Conservation (phyloP, 352 stramenopile species). For the Phytophthora cryptogea region DNA sequence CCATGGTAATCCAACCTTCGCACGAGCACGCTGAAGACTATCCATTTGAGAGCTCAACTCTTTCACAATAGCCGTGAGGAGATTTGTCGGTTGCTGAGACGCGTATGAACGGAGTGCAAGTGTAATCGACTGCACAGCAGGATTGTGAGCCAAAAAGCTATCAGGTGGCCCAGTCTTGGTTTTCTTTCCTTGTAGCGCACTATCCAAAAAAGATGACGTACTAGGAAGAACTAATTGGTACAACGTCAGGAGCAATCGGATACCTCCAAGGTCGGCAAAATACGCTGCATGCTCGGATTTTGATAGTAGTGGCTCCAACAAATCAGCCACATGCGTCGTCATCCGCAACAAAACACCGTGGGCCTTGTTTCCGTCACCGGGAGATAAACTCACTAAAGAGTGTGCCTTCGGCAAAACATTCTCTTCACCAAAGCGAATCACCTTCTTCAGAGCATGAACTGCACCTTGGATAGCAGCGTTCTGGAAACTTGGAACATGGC, state of each 20-base stretch:
- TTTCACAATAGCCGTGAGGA: slow-evolving; percentile 69
- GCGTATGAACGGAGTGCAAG: slow-evolving; percentile 89
- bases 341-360: slow-evolving; percentile 63
- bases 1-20: slow-evolving; percentile 48
- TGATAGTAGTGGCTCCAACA: slow-evolving; percentile 95
- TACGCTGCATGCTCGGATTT: slow-evolving; percentile 92
- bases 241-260: slow-evolving; percentile 89
- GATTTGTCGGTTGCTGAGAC: slow-evolving; percentile 84
- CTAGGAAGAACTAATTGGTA: slow-evolving; percentile 89
- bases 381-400: slow-evolving; percentile 6
- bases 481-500: slow-evolving; percentile 92
- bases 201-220: slow-evolving; percentile 81
- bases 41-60: slow-evolving; percentile 67
- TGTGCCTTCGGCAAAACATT: slow-evolving; percentile 24
- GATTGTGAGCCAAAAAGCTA: slow-evolving; percentile 74
- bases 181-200: slow-evolving; percentile 34
- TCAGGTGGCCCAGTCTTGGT: slow-evolving; percentile 10
- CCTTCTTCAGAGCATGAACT: slow-evolving; percentile 89
- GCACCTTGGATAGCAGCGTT: slow-evolving; percentile 86
- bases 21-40: slow-evolving; percentile 38
- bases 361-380: slow-evolving; percentile 24
- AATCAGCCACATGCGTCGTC: slow-evolving; percentile 86
- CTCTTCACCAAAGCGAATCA: slow-evolving; percentile 85
- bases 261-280: slow-evolving; percentile 92
- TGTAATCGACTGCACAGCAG: slow-evolving; percentile 88